phyloP scores from a whole-genome alignment of 306 rosid genomes.

The Cicer judaicum region DNA sequence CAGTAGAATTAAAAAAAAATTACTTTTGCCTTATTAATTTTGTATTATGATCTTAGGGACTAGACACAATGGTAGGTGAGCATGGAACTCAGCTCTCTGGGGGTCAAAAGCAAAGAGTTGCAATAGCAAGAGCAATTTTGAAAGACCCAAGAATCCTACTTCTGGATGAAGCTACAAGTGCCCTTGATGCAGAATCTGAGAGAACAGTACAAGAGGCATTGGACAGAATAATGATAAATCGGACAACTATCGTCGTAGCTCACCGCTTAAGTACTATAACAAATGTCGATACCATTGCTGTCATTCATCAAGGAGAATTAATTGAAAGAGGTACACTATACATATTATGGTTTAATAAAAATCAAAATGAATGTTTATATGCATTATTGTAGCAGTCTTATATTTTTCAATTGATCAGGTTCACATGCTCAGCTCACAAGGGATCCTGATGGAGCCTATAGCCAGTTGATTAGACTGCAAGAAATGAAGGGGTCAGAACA shows the following conservation, averaged over 20 bases:
- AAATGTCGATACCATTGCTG: constrained; percentile 68
- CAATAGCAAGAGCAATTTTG: constrained; percentile 79
- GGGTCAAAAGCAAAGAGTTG: constrained; percentile 70
- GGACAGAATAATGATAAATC: constrained; percentile 64
- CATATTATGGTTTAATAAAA: constrained; percentile 3
- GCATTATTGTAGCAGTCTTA: not conserved
- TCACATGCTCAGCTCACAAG: constrained; percentile 62
- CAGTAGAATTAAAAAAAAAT: not conserved
- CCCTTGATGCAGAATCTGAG: constrained; percentile 77
- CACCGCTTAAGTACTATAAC: constrained; percentile 72
- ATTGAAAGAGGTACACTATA: constrained; percentile 62
- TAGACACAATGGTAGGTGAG: constrained; percentile 74
- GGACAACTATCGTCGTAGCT: constrained; percentile 74
- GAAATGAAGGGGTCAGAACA: constrained; percentile 50
- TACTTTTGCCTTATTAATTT: not conserved
- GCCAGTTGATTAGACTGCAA: constrained; percentile 68
- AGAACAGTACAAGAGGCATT: constrained; percentile 69
- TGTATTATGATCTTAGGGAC: constrained; percentile 52
- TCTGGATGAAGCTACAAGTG: constrained; percentile 67
- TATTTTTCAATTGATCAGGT: constrained; percentile 54
- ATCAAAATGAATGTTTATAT: not conserved
- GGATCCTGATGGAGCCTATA: constrained; percentile 69
- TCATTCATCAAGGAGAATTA: constrained; percentile 67
- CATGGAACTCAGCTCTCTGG: constrained; percentile 76
- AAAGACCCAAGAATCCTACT: constrained; percentile 73